Conservation (phyloP, 169 alveolate species). For the Plasmodium blacklocki region DNA sequence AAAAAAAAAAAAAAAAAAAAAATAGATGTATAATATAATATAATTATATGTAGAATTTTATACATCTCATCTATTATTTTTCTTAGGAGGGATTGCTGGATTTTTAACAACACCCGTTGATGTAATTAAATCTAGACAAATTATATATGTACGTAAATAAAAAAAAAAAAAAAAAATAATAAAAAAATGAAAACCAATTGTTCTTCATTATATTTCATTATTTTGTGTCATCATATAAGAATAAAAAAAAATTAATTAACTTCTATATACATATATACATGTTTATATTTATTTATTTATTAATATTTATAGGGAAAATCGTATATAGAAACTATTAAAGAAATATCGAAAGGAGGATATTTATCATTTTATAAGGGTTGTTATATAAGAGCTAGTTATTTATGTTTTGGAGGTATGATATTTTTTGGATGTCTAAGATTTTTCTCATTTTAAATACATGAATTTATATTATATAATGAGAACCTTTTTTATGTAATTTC, state of each 20-base stretch:
- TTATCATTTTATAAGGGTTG: constrained; percentile 65
- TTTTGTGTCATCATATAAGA: no score
- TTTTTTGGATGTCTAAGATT: constrained; percentile 62
- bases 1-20: not conserved
- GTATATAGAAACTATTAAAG: constrained; percentile 33
- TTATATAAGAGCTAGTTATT: constrained; percentile 33
- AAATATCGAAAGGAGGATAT: constrained; percentile 44
- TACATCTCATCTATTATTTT: not conserved
- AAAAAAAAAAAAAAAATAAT: constrained; percentile 7
- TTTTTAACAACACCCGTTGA: constrained; percentile 96
- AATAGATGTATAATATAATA: no score
- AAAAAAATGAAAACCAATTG: not conserved
- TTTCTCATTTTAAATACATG: constrained; percentile 27
- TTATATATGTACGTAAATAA: constrained; percentile 90
- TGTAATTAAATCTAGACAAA: constrained; percentile 95
- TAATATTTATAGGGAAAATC: constrained; percentile 13
- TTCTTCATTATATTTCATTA: no score
- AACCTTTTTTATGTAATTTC: no score
- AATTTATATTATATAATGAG: no score
- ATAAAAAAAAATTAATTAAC: no score
- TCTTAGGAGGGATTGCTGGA: constrained; percentile 96
- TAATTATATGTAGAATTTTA: no score
- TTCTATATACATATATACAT: no score
- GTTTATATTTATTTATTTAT: no score
- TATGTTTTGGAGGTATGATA: constrained; percentile 58